Base-by-base conservation (phyloP, 345 rosid species). In the Psidium guajava region DNA sequence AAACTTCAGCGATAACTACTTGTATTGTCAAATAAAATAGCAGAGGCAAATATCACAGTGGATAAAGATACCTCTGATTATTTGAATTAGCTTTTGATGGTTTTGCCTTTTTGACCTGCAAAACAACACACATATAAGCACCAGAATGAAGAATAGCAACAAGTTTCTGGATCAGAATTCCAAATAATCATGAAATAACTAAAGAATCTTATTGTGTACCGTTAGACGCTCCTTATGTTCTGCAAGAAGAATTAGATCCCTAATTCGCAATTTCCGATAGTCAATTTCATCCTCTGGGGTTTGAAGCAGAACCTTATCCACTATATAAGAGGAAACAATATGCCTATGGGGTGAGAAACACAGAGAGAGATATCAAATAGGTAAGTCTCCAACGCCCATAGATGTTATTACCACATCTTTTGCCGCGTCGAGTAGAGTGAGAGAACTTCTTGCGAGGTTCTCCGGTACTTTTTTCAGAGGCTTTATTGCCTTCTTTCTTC, bases 221-320 rank as follows among this genome's bases (percentile, higher is more conserved):
- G 89, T 92, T 89, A 93, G 11, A 80, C 86, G 89, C 89, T 95
- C 98, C 88, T 88, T 94, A 74, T 93, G 89, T 86, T 90, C 95
- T 25, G 92, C 96, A 82, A 95, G 90, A 80, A 92, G 88, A 88
- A 95, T 93, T 89, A 96, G 89, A 90, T 97, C 98, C 87, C 83
- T 93, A 82, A 95, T 83, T 83, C 92, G 93, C 90, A 96, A 89
- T 77, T 54, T 90, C 86, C 36, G 86, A 85, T 82, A 87, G 85
- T 93, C 91, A 88, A 94, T 89, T 51, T 95, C 98, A 6, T 93
- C 91, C 88, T 96, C 98, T 1, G 98, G 98, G 44, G 91, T 91
- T 84, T 92, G 89, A 89, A 96, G 95, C 89, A 97, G 91, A 73
- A 87, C 90, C 85, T 93, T 89, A 28, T 91, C 92, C 93, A 92